Evolutionary conservation across 345 rosid genomes (phyloP).

Genomic region (Salix brachista): DNA sequence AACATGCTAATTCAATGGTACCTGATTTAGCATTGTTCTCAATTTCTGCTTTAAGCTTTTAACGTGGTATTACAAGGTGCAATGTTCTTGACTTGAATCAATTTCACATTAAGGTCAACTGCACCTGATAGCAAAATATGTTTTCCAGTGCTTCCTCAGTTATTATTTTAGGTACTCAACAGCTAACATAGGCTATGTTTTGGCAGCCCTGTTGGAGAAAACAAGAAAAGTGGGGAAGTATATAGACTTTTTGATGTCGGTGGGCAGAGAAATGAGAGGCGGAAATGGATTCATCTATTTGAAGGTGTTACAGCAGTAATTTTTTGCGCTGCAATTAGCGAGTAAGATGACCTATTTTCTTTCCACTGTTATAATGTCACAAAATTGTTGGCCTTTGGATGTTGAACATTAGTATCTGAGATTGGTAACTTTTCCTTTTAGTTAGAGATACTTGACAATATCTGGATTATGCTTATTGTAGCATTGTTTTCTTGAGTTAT

Average conservation of each 20-base stretch:
- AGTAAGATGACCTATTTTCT: slow-evolving; percentile 52
- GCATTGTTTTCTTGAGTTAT: background rate
- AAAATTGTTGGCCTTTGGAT: background rate
- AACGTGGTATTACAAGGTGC: background rate
- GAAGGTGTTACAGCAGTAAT: slow-evolving; percentile 99
- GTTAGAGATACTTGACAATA: background rate
- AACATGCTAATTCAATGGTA: background rate
- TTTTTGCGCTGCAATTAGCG: slow-evolving; percentile 97
- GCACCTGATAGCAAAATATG: background rate
- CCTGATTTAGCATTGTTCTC: background rate
- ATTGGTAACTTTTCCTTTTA: background rate
- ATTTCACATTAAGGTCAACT: background rate
- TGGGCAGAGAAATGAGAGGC: slow-evolving; percentile 97
- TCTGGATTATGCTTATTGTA: background rate
- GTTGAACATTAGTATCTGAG: background rate
- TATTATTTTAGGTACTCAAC: background rate
- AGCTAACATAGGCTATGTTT: slow-evolving; percentile 10
- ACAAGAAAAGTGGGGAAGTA: slow-evolving; percentile 96
- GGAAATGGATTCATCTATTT: slow-evolving; percentile 99
- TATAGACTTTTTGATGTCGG: slow-evolving; percentile 98
- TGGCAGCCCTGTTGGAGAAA: slow-evolving; percentile 92
- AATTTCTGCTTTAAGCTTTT: background rate
- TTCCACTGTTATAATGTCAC: background rate
- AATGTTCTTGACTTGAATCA: background rate
- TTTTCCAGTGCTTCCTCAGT: background rate